A percentile compares a stretch with the other conserved stretches of the same genome.
Evolutionary conservation across 2,329 filamentous ascomycete genomes (phyloP).

Genomic region (Penicillium hesseltinei): DNA sequence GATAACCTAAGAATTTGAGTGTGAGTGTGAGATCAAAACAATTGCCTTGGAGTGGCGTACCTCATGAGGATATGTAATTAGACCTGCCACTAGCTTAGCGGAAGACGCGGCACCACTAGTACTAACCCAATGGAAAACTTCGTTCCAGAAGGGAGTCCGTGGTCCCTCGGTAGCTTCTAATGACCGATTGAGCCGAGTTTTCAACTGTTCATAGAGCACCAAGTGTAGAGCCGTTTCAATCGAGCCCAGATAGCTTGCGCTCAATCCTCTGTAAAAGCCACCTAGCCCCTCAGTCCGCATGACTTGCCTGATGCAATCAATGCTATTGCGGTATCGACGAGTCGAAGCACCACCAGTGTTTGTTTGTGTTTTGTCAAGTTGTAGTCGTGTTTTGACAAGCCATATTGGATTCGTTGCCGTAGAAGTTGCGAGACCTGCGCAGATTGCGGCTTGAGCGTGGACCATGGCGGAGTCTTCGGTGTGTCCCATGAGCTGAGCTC

Average conservation of each 20-base stretch:
- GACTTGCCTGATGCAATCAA: constrained; percentile 69
- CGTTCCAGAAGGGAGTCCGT: constrained; percentile 24
- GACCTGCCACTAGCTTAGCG: constrained; percentile 34
- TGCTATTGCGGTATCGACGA: constrained; percentile 56
- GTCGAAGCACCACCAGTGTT: constrained; percentile 19
- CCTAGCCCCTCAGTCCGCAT: constrained; percentile 78
- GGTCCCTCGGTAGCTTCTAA: constrained; percentile 20
- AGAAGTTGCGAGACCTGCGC: constrained; percentile 37
- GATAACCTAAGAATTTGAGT: constrained; percentile 28
- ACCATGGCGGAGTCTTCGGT: constrained; percentile 33
- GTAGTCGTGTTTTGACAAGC: constrained; percentile 69
- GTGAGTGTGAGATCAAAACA: neutral
- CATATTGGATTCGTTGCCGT: constrained; percentile 42
- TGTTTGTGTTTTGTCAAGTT: constrained; percentile 40
- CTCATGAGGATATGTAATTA: constrained; percentile 39
- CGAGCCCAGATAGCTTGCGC: constrained; percentile 58
- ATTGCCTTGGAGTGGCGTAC: constrained; percentile 14
- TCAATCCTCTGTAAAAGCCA: constrained; percentile 85
- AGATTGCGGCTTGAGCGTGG: constrained; percentile 36
- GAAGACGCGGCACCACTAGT: constrained; percentile 36
- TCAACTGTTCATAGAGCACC: constrained; percentile 38
- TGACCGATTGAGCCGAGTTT: constrained; percentile 25
- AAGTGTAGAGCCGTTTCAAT: constrained; percentile 39
- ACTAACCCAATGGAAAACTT: constrained; percentile 30
- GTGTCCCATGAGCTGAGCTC: constrained; percentile 28